Evolutionary conservation across 2,329 filamentous ascomycete species (phyloP).

Genomic region (Fusarium circinatum): DNA sequence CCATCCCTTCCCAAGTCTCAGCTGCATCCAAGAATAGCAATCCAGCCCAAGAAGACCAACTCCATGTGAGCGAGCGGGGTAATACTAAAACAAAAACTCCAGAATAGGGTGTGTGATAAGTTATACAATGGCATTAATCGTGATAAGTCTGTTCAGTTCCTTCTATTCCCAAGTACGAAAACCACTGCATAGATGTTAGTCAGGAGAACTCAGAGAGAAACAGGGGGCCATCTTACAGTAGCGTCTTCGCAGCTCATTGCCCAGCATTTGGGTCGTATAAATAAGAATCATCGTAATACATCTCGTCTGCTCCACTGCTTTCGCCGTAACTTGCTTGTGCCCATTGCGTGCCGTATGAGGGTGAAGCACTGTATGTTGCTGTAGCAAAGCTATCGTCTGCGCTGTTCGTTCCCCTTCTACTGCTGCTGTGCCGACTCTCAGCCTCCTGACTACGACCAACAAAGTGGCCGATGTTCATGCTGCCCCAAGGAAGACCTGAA

Average conservation of each 20-base stretch:
- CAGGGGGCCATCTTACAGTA: conserved; percentile 17
- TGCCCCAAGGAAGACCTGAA: conserved; percentile 78
- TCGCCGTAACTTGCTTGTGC: conserved; percentile 48
- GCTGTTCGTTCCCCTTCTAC: conserved; percentile 51
- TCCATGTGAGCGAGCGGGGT: conserved; percentile 39
- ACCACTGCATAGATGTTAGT: conserved; percentile 9
- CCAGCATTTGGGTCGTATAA: conserved; percentile 41
- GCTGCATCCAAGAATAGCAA: conserved; percentile 27
- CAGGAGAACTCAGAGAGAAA: not conserved
- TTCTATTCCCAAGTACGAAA: conserved; percentile 12
- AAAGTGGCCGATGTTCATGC: conserved; percentile 69
- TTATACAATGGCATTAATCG: conserved; percentile 35
- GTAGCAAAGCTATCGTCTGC: conserved; percentile 49
- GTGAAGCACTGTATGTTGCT: conserved; percentile 42
- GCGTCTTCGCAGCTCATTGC: conserved; percentile 19
- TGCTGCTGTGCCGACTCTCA: conserved; percentile 56
- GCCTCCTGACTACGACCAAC: conserved; percentile 62
- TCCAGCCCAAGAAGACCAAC: conserved; percentile 21
- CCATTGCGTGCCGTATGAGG: conserved; percentile 40
- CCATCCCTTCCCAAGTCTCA: conserved; percentile 18
- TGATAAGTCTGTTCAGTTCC: conserved; percentile 15
- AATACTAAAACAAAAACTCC: conserved; percentile 18
- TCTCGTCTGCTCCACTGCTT: conserved; percentile 49
- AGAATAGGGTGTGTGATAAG: conserved; percentile 12
- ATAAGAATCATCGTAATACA: conserved; percentile 47